Base-by-base conservation (phyloP, 768 basidiomycete species). In the Pleurotus ostreatus region DNA sequence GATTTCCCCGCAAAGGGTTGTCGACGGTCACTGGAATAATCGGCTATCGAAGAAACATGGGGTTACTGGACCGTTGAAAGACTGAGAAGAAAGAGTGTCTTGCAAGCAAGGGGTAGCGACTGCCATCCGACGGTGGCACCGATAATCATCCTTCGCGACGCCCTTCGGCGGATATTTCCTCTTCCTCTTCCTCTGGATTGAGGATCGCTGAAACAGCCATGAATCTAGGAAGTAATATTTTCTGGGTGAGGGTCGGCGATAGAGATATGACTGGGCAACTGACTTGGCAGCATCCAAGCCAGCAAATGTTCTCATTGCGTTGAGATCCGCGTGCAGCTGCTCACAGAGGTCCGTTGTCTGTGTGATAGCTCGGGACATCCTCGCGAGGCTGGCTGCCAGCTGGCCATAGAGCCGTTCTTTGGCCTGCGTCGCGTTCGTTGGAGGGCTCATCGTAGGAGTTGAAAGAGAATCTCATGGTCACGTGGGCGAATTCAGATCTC, bases 361-460 rank as follows among this genome's bases (percentile, higher is more conserved):
- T 22, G 78, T 75, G 48, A 93, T 78, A 0, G 86, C 84, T 16
- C 81, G 71, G 49, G 85, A 82, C 69, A 93, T 84, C 48, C 85
- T 75, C 25, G 80, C 80, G 2, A 94, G 68, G 46, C 83, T 86
- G 47, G 80, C 76, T 3, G 89, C 80, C 2, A 94, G 80, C 65
- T 92, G 89, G 39, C 80, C 77, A 64, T 94, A 94, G 20, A 93
- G 83, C 55, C 89, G 72, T 62, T 92, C 85, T 70, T 94, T 94
- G 37, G 87, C 82, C 60, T 88, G 87, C 0, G 85, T 86, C 3
- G 88, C 87, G 63, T 78, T 84, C 8, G 79, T 81, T 9, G 81
- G 77, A 9, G 51, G 51, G 51, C 39, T 41, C 51, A 53, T 53
- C 37, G 16, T 41, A 22, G 51, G 23, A 12, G 41, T 44, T 44